Base-by-base conservation (phyloP, 2,329 filamentous ascomycete species). In the Botrytis tulipae region DNA sequence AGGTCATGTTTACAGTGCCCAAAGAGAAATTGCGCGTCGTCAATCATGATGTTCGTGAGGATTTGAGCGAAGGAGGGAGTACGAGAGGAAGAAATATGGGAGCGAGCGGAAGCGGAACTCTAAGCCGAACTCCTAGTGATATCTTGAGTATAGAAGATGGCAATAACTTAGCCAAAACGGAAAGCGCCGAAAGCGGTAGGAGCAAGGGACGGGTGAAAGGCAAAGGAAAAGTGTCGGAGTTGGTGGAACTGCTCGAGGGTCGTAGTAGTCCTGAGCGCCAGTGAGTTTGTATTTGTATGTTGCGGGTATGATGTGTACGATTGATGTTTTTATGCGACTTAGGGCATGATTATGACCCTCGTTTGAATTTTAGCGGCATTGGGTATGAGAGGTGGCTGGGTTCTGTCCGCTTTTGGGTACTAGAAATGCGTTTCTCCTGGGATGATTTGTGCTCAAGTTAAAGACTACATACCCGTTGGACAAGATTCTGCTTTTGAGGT, bases 1-100 rank as follows among this genome's bases (percentile, higher is more conserved):
- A 95, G 82, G 88, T 94, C 80, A 96, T 97, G 89, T 98, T 97
- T 82, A 98, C 95, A 0, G 94, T 98, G 74, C 95, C 96, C 3
- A 94, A 92, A 81, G 92, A 95, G 82, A 89, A 90, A 78, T 83
- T 98, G 76, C 85, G 95, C 40, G 94, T 98, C n/a, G 95, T 98
- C 32, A 98, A 98, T 81, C 91, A 89, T 69, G 92, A 92, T 79
- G 83, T 85, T n/a, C 82, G 81, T 75, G 80, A 85, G 48, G 84
- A 85, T 76, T 81, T 81, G 73, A 84, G 83, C 73, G 81, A 83
- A 61, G 82, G 82, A 48, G 85, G 77, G 16, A 80, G 78, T 60
- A n/a, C 80, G 54, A 75, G 75, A 70, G 78, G 76, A 68, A 75
- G 71, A 73, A 79, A 76, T 69, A 75, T 70, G 74, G 77, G 75